These are phyloP conservation scores for Betula pendula DNA, from an alignment of 306 rosid genomes.

Conservation along the genomic window DNA sequence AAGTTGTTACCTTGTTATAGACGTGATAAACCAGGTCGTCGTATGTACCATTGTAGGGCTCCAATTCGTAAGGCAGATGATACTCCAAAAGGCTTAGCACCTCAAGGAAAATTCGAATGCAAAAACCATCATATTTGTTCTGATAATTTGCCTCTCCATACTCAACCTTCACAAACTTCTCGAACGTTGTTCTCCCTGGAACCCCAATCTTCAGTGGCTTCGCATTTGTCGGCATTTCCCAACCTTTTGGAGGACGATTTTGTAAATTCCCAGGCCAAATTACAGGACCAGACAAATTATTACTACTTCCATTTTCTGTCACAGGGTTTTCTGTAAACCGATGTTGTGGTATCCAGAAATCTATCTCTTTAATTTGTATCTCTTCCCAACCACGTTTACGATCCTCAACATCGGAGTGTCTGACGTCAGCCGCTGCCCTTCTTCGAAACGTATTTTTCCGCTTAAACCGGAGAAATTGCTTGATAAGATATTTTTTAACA, in stretches of 20 bases:
- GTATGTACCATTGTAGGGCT: constrained; percentile 38
- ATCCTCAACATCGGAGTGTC: constrained; percentile 41
- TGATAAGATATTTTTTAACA: constrained; percentile 27
- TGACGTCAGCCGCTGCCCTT: constrained; percentile 35
- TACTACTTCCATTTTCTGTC: constrained; percentile 6
- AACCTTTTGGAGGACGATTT: constrained; percentile 50
- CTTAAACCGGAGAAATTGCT: constrained; percentile 54
- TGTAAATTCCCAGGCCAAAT: constrained; percentile 64
- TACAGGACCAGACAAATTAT: constrained; percentile 30
- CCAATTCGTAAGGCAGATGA: constrained; percentile 43
- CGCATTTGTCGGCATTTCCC: constrained; percentile 52
- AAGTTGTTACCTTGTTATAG: constrained; percentile 45
- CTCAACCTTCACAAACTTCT: constrained; percentile 57
- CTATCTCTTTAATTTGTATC: constrained; percentile 53
- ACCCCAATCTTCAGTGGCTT: constrained; percentile 60
- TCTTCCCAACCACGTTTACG: constrained; percentile 50
- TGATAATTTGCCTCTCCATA: constrained; percentile 15
- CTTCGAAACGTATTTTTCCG: constrained; percentile 54
- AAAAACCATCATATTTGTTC: constrained; percentile 48
- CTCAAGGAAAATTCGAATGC: constrained; percentile 46
- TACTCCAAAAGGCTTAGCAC: constrained; percentile 36
- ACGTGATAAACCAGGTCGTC: constrained; percentile 51
- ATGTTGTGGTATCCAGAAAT: constrained; percentile 47
- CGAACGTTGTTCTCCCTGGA: constrained; percentile 59
- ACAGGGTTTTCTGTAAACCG: constrained; percentile 35